Evolutionary conservation across 495 filamentous ascomycete genomes (phyloP), one percentile per base, ranked within the genome.

Genomic region (Lophiotrema nucula): DNA sequence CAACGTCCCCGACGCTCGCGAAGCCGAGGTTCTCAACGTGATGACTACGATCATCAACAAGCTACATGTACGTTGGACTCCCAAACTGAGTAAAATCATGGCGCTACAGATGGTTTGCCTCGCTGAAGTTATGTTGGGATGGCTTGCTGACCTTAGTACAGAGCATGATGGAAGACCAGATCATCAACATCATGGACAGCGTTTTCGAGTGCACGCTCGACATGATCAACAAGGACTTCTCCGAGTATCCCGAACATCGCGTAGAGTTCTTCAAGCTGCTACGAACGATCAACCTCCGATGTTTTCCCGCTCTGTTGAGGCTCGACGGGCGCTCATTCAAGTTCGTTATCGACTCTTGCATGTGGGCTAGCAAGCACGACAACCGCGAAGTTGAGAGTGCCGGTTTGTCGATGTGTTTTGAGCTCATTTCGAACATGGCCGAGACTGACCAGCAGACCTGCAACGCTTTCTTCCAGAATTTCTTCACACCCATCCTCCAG

Each of bases 221-320:
- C 61, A 99, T 99, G 93, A 97, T 99, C 77, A 99, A 97, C 81
- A 99, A 97, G 73, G 92, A 99, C 69, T 99, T 97, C 76, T 95
- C 95, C 43, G 93, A 99, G 70, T 99, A 95, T 72, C 93, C 93
- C 0, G 93, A 99, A 68, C 93, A 97, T 67, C 86, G 93, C 37
- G 93, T 99, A 2, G 92, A 96, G 71, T 99, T 99, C 72, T 99
- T 97, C 81, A 95, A 93, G 72, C 78, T 97, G 25, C 81, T 99
- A 15, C 82, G 95, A 66, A 89, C 92, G 12, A 96, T 99, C 75
- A 99, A 99, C 67, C 75, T 96, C 4, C 87, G 91, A 70, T 97
- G 95, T 72, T 99, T 99, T 83, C 89, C 87, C 25, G 79, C 93
- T 6, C 79, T 99, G 6, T 79, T 99, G 47, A 92, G 92, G 70